Evolutionary conservation across 805 yeast genomes (phyloP).

Genomic region (Schwanniomyces yamadae): DNA sequence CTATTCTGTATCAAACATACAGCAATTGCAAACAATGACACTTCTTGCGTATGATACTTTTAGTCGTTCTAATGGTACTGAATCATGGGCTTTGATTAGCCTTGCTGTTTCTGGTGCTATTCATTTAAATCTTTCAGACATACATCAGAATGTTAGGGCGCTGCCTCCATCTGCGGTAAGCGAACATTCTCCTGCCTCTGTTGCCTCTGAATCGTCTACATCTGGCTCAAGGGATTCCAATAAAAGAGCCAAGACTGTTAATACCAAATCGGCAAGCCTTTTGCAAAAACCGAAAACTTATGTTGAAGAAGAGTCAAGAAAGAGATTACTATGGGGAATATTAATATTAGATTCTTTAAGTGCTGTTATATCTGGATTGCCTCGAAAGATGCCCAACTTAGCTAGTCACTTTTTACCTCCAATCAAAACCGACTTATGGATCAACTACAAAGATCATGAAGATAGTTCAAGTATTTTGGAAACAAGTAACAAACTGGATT

Average conservation of each 20-base stretch:
- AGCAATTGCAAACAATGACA: constrained; percentile 12
- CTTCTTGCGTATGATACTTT: constrained; percentile 13
- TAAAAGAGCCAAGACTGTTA: not conserved
- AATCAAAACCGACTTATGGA: constrained; percentile 10
- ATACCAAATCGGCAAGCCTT: constrained; percentile 1
- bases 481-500: not conserved
- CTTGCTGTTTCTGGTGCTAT: constrained; percentile 15
- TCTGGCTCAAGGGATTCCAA: not conserved
- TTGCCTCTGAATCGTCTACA: constrained; percentile 2
- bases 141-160: constrained; percentile 2
- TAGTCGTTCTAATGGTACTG: constrained; percentile 12
- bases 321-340: constrained; percentile 16
- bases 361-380: constrained; percentile 13
- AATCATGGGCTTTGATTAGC: constrained; percentile 16
- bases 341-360: constrained; percentile 14
- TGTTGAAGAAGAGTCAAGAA: constrained; percentile 11
- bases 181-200: constrained; percentile 1
- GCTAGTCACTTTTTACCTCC: constrained; percentile 13
- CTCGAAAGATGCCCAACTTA: constrained; percentile 10
- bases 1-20: constrained; percentile 11
- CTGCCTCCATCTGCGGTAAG: constrained; percentile 1
- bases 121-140: constrained; percentile 13
- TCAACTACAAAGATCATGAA: constrained; percentile 2
- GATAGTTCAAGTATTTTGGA: constrained; percentile 5
- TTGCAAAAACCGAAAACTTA: constrained; percentile 10